phyloP scores from a whole-genome alignment of 441 rosid species.

The Capsella rubella region DNA sequence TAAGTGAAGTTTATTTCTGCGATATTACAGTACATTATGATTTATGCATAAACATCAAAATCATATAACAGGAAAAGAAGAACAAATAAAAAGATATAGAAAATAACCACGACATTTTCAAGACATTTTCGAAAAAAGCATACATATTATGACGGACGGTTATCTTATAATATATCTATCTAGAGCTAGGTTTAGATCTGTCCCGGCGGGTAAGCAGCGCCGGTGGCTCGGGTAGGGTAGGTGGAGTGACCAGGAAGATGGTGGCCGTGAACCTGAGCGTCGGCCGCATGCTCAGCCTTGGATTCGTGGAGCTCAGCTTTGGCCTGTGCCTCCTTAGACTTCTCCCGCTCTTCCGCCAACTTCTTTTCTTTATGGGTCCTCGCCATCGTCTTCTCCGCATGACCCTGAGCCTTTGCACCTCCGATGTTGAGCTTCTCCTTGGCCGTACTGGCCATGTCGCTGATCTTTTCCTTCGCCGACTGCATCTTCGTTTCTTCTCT shows the following conservation, averaged over 20 bases:
- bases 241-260: conserved; percentile 45
- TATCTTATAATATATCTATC: neutral
- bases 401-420: conserved; percentile 61
- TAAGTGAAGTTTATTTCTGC: neutral
- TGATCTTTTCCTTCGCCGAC: conserved; percentile 65
- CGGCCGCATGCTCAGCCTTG: conserved; percentile 53
- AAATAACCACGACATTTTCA: neutral
- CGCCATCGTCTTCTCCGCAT: conserved; percentile 59
- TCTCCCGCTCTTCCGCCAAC: conserved; percentile 62
- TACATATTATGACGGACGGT: neutral
- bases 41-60: neutral
- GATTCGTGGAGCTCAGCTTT: conserved; percentile 66
- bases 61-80: neutral
- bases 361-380: conserved; percentile 63
- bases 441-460: conserved; percentile 70
- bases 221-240: conserved; percentile 41
- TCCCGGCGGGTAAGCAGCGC: conserved; percentile 41
- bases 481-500: conserved; percentile 49
- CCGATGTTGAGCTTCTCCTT: conserved; percentile 63
- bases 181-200: conserved; percentile 37
- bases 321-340: conserved; percentile 70
- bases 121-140: neutral
- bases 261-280: conserved; percentile 44
- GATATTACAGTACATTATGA: neutral
- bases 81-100: neutral